Conservation (phyloP, 2,329 filamentous ascomycete species). For the Fonsecaea pugnacius region DNA sequence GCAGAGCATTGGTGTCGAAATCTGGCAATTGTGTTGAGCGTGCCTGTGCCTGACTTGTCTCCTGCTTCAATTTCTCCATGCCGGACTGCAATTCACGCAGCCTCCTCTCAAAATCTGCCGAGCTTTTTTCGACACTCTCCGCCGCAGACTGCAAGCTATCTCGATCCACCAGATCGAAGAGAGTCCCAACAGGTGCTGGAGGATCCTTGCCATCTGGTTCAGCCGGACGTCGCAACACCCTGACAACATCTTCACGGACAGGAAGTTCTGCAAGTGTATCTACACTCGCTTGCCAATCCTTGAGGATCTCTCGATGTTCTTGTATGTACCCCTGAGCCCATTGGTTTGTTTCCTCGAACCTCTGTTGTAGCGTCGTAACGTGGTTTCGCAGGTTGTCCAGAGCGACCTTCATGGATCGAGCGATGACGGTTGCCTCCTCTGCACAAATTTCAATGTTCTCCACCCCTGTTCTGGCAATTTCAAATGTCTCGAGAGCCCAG, state of each 20-base stretch:
- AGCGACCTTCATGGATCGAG: slow-evolving; percentile 80
- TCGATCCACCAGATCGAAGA: slow-evolving; percentile 33
- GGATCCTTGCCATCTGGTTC: slow-evolving; percentile 13
- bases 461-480: slow-evolving; percentile 70
- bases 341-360: slow-evolving; percentile 51
- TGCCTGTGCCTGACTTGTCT: slow-evolving; percentile 23
- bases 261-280: slow-evolving; percentile 48
- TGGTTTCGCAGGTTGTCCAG: slow-evolving; percentile 70
- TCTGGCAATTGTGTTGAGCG: slow-evolving; percentile 30
- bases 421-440: slow-evolving; percentile 73
- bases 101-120: slow-evolving; percentile 30
- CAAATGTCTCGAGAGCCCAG: slow-evolving; percentile 75
- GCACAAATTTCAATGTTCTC: slow-evolving; percentile 53
- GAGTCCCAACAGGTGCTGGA: slow-evolving; percentile 30
- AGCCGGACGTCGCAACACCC: slow-evolving; percentile 41
- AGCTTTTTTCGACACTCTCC: slow-evolving; percentile 28
- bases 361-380: slow-evolving; percentile 50
- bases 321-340: slow-evolving; percentile 53
- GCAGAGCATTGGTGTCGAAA: slow-evolving; percentile 31
- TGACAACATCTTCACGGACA: slow-evolving; percentile 49
- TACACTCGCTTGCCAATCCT: slow-evolving; percentile 49
- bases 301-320: slow-evolving; percentile 51
- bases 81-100: slow-evolving; percentile 23
- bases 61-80: slow-evolving; percentile 32
- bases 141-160: slow-evolving; percentile 27